Evolutionary conservation across 176 grass and related monocot species (phyloP).

Genomic region (Eleusine indica): DNA sequence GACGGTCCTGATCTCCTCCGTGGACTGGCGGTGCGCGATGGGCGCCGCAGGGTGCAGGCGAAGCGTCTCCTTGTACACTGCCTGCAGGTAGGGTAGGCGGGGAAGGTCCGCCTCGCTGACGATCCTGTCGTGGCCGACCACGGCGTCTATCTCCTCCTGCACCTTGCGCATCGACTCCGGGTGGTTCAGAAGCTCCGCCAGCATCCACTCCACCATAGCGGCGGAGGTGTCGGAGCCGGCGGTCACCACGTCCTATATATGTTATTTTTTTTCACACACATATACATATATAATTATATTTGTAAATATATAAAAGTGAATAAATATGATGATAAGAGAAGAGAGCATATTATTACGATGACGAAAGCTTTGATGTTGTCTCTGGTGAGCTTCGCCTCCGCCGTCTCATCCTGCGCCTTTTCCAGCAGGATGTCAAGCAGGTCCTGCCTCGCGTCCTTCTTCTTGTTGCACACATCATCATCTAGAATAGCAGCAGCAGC

Average conservation of each 20-base stretch:
- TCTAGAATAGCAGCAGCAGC: not conserved
- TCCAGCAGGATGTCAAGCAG: conserved; percentile 76
- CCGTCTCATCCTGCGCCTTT: conserved; percentile 44
- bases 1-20: conserved; percentile 36
- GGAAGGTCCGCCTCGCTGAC: conserved; percentile 64
- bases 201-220: conserved; percentile 70
- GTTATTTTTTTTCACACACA: no score
- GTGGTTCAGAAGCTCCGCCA: conserved; percentile 74
- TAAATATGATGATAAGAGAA: no score
- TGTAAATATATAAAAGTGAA: no score
- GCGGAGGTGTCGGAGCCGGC: conserved; percentile 60
- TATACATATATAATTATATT: no score
- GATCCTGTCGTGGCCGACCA: conserved; percentile 50
- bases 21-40: conserved; percentile 44
- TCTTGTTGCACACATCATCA: not conserved
- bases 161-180: conserved; percentile 51
- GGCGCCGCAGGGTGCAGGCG: conserved; percentile 54
- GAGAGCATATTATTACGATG: conserved; percentile 41
- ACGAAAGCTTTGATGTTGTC: conserved; percentile 78
- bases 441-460: conserved; percentile 27
- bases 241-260: conserved; percentile 51
- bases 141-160: conserved; percentile 50
- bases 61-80: conserved; percentile 73
- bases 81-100: conserved; percentile 65
- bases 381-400: conserved; percentile 66